Base-by-base conservation (phyloP, 352 stramenopile species). In the Bremia lactucae region DNA sequence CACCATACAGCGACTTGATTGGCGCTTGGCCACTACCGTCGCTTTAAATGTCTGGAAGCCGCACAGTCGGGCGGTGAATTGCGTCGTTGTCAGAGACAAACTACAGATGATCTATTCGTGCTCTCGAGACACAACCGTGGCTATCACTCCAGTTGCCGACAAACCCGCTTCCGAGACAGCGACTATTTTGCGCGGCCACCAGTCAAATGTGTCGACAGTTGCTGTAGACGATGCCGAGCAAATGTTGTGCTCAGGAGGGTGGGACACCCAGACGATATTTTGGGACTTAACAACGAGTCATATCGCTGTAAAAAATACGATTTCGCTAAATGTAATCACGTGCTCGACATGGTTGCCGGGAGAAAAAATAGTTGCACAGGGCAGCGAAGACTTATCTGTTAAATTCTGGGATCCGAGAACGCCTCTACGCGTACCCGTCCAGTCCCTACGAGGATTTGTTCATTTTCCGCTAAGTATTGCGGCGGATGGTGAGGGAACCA, bases 261-360 rank as follows among this genome's bases (percentile, higher is more conserved):
- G 78, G n/a, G 81, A 93, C 55, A 91, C 81, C 0, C 72, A 83
- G 36, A 86, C 75, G 14, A 79, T 82, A 34, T 62, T 89, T 37
- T 92, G 79, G 79, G 77, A 90, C 49, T 25, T 85, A 6, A 43
- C 52, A 13, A 89, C 79, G 0, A 49, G 55, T 2, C 46, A 61
- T 11, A 55, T 72, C 7, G 63, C 65, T 21, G 44, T 52, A 9
- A 83, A 77, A 39, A 89, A 83, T 35, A 84, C 63, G 23, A 87
- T 58, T 6, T 66, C 81, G 13, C 75, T 86, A 59, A 94, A 94
- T 23, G 75, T 94, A 10, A 53, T 94, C 36, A 94, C 81, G 33
- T 93, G 78, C 57, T 79, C 72, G 14, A 83, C 77, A 36, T 91
- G 75, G 78, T 25, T 90, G n/a, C 71, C 78, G 7, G 14, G 40